Conservation (phyloP, 345 rosid genomes). For the Brassica incana region DNA sequence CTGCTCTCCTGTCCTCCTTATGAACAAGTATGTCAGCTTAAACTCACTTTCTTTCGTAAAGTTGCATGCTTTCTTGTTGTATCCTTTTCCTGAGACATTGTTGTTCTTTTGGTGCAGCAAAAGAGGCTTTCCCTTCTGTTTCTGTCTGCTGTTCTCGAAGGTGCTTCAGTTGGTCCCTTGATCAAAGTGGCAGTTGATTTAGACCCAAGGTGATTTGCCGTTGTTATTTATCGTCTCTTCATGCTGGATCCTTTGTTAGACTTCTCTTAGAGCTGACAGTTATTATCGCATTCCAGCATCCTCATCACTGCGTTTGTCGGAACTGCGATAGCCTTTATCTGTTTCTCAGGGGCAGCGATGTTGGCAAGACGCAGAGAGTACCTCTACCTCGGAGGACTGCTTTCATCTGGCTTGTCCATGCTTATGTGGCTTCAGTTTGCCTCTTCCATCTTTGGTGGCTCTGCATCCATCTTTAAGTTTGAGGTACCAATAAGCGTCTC, state of each 20-base stretch:
- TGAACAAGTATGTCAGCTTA: constrained; percentile 51
- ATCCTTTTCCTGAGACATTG: neutral
- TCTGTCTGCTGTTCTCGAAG: constrained; percentile 67
- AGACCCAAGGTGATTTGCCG: constrained; percentile 62
- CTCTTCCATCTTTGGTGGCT: constrained; percentile 83
- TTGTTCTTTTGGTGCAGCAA: constrained; percentile 45
- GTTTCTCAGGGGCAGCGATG: constrained; percentile 96
- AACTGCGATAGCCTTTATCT: constrained; percentile 80
- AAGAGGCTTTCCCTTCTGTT: constrained; percentile 77
- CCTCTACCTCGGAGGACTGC: constrained; percentile 91
- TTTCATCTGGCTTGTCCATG: constrained; percentile 85
- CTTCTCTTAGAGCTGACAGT: neutral
- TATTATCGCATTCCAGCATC: constrained; percentile 44
- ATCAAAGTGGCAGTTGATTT: constrained; percentile 66
- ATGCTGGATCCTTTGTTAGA: too few relatives aligned
- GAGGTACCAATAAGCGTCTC: constrained; percentile 52
- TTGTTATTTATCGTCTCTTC: constrained; percentile 27
- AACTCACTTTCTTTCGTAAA: too few relatives aligned
- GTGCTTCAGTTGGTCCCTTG: constrained; percentile 89
- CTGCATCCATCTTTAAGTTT: constrained; percentile 74
- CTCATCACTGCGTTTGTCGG: constrained; percentile 88
- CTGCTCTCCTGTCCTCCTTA: constrained; percentile 55
- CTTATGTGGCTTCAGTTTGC: constrained; percentile 94
- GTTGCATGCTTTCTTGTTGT: neutral
- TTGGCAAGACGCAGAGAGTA: constrained; percentile 92